These are phyloP conservation scores for Ganoderma leucocontextum DNA, from an alignment of 1,284 basidiomycete genomes.

Conservation along the genomic window DNA sequence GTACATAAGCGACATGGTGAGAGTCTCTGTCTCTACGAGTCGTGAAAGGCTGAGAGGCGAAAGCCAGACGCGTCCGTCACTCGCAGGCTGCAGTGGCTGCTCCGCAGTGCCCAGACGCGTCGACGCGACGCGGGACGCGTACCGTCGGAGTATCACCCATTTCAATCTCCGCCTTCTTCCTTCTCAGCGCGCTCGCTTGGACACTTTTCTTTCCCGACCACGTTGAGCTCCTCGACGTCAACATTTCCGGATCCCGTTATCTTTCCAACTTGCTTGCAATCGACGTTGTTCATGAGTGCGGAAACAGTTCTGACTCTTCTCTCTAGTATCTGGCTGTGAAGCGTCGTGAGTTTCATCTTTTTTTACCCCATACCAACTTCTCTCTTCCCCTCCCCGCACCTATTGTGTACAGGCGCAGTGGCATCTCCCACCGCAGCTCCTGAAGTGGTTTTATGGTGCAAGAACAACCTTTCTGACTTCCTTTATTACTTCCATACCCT, in stretches of 20 bases:
- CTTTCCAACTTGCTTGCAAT: background rate
- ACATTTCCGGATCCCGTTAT: background rate
- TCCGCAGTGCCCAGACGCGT: conserved; percentile 23
- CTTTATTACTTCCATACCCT: conserved; percentile 44
- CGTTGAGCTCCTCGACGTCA: background rate
- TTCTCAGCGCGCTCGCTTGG: background rate
- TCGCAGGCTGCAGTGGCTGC: background rate
- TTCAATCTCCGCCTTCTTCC: conserved; percentile 30
- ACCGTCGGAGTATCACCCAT: conserved; percentile 31
- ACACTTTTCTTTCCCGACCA: conserved; percentile 4
- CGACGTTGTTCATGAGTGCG: background rate
- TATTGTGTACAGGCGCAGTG: conserved; percentile 49
- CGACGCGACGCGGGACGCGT: conserved; percentile 33
- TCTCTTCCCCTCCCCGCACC: conserved; percentile 32
- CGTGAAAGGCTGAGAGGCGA: background rate
- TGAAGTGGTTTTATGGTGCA: conserved; percentile 46
- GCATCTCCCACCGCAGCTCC: conserved; percentile 42
- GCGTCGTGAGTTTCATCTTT: background rate
- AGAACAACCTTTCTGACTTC: conserved; percentile 37
- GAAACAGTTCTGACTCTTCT: background rate
- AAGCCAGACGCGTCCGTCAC: conserved; percentile 4
- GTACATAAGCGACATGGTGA: conserved; percentile 70
- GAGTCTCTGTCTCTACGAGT: background rate
- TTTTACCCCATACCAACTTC: background rate
- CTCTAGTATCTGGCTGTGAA: background rate